A percentile compares a stretch with the other conserved stretches of the same genome.
Evolutionary conservation across 805 yeast genomes (phyloP).

Genomic region (Candida sanyiensis): DNA sequence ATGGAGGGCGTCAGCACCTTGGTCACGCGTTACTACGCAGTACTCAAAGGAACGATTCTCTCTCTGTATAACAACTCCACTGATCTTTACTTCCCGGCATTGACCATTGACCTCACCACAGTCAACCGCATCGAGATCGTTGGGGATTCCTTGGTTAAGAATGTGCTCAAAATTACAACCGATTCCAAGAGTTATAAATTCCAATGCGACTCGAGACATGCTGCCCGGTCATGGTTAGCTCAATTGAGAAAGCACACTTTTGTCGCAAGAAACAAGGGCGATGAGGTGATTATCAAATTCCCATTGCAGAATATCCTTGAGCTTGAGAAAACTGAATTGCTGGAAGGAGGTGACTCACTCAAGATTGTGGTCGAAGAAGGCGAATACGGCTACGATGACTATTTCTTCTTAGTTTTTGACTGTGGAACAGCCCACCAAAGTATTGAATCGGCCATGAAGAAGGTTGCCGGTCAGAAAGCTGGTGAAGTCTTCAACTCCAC

Average conservation of each 20-base stretch:
- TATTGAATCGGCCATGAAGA: slow-evolving; percentile 36
- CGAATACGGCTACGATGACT: slow-evolving; percentile 56
- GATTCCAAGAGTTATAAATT: slow-evolving; percentile 55
- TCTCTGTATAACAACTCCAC: slow-evolving; percentile 65
- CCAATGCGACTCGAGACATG: slow-evolving; percentile 62
- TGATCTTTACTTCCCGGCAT: slow-evolving; percentile 77
- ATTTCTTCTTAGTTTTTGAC: slow-evolving; percentile 61
- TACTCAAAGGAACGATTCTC: slow-evolving; percentile 62
- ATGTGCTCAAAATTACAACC: slow-evolving; percentile 51
- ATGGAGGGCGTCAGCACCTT: slow-evolving; percentile 33
- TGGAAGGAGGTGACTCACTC: slow-evolving; percentile 52
- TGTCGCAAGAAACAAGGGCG: slow-evolving; percentile 61
- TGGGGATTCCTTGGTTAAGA: slow-evolving; percentile 13
- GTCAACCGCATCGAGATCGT: slow-evolving; percentile 56
- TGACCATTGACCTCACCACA: slow-evolving; percentile 65
- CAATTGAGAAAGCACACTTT: slow-evolving; percentile 66
- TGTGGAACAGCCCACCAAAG: slow-evolving; percentile 39
- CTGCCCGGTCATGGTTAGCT: slow-evolving; percentile 80
- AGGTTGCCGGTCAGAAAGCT: not conserved
- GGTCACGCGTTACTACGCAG: slow-evolving; percentile 67
- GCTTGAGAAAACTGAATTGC: slow-evolving; percentile 48
- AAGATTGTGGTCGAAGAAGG: slow-evolving; percentile 57
- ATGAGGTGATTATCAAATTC: slow-evolving; percentile 69
- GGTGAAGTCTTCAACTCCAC: slow-evolving; percentile 11
- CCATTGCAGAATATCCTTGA: slow-evolving; percentile 67